These are phyloP conservation scores for Diaporthe humulicola DNA, from an alignment of 2,329 filamentous ascomycete genomes.

Conservation along the genomic window DNA sequence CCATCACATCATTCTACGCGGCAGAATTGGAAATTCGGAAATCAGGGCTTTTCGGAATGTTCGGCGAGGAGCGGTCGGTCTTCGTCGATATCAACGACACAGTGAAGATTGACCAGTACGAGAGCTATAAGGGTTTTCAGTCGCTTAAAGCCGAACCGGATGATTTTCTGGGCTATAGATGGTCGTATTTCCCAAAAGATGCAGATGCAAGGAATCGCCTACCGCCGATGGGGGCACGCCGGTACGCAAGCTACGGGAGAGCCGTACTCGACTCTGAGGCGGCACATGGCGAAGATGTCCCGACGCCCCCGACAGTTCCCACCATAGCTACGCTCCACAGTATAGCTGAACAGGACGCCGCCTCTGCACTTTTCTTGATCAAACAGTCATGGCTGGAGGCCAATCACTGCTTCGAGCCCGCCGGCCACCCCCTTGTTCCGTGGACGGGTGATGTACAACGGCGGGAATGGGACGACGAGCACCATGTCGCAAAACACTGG, in stretches of 20 bases:
- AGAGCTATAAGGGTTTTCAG: too few relatives aligned
- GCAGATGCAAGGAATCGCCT: too few relatives aligned
- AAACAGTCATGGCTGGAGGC: not conserved
- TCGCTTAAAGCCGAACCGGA: too few relatives aligned
- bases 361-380: not conserved
- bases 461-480: not conserved
- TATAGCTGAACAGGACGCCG: not conserved
- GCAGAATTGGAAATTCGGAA: not conserved
- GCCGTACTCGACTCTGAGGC: not conserved
- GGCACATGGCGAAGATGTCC: not conserved
- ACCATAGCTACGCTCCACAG: not conserved
- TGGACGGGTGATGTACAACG: not conserved
- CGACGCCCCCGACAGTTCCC: not conserved
- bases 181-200: not conserved
- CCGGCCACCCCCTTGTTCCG: not conserved
- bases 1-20: not conserved
- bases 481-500: not conserved
- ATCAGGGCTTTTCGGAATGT: slow-evolving; percentile 1
- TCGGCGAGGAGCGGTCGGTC: not conserved
- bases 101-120: not conserved
- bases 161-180: too few relatives aligned
- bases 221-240: not conserved
- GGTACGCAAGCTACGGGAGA: not conserved
- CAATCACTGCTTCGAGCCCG: not conserved
- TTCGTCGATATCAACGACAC: not conserved